Conservation (phyloP, 805 yeast genomes). For the Ogataea salicorniae region DNA sequence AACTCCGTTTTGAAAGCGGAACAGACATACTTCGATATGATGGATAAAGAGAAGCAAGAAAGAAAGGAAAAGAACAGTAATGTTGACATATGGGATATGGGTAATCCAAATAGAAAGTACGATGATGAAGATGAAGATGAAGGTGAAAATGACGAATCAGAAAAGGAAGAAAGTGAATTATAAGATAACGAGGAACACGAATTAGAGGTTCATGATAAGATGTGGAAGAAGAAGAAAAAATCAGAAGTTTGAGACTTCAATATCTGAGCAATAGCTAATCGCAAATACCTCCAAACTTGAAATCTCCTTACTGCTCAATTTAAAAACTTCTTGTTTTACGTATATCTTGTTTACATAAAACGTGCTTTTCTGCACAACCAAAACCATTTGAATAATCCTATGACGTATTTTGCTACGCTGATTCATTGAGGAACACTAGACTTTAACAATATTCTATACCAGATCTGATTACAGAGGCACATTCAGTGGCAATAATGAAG, state of each 20-base stretch:
- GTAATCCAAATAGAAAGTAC: conserved; percentile 58
- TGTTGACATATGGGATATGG: conserved; percentile 72
- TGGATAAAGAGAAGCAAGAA: conserved; percentile 62
- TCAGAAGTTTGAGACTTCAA: conserved; percentile 15
- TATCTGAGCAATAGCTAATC: too few relatives aligned
- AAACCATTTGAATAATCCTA: too few relatives aligned
- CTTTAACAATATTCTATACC: too few relatives aligned
- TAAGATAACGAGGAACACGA: conserved; percentile 8
- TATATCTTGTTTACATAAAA: too few relatives aligned
- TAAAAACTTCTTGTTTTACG: too few relatives aligned
- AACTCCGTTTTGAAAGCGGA: conserved; percentile 70
- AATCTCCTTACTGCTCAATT: too few relatives aligned
- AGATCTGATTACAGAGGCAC: too few relatives aligned
- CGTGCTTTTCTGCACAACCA: too few relatives aligned
- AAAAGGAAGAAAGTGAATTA: conserved; percentile 10
- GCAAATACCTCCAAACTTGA: too few relatives aligned
- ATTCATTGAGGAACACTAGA: too few relatives aligned
- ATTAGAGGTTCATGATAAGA: conserved; percentile 5
- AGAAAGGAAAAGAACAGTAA: conserved; percentile 48
- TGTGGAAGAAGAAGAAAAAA: conserved; percentile 16
- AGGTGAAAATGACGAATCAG: conserved; percentile 22
- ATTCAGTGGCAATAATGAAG: too few relatives aligned
- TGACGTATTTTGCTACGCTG: too few relatives aligned
- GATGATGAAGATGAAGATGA: conserved; percentile 24
- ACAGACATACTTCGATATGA: conserved; percentile 61